Percentiles rank a stretch among this genome's conserved stretches.
These are phyloP conservation scores for Vitis rupestris DNA, from an alignment of 164 flowering plant genomes.

Conservation along the genomic window DNA sequence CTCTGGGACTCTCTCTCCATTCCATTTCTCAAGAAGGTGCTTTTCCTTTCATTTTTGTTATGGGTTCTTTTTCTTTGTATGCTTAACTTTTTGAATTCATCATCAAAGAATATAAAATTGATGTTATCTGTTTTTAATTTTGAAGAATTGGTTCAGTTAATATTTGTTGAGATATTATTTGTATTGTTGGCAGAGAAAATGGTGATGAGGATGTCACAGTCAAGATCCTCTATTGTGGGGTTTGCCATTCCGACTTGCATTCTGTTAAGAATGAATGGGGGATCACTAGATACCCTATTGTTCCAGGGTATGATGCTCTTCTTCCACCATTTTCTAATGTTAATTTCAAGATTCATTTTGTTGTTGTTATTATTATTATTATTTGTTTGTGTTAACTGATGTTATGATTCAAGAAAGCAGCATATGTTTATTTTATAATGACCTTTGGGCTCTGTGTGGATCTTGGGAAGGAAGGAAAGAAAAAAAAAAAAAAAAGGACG, in stretches of 20 bases:
- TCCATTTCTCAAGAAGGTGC: constrained; percentile 10
- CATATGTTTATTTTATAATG: too few species aligned
- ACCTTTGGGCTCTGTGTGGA: too few species aligned
- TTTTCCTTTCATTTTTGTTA: background rate
- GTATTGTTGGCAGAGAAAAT: constrained; percentile 12
- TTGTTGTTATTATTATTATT: too few species aligned
- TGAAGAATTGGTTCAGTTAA: background rate
- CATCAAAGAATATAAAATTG: background rate
- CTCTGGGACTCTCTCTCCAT: constrained; percentile 9
- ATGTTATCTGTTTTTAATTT: background rate
- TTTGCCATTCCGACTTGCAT: constrained; percentile 31
- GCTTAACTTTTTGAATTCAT: background rate
- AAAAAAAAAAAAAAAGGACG: too few species aligned
- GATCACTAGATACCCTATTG: constrained; percentile 18
- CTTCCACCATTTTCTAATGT: too few species aligned
- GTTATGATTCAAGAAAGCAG: too few species aligned
- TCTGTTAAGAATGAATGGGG: constrained; percentile 29
- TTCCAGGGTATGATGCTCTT: constrained; percentile 27
- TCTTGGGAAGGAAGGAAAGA: too few species aligned
- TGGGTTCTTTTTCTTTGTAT: background rate
- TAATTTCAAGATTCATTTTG: too few species aligned
- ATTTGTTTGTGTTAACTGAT: too few species aligned
- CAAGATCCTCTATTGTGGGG: constrained; percentile 30
- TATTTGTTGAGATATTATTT: too few species aligned
- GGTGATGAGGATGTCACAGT: constrained; percentile 25